Conservation (phyloP, 257 asterid genomes). For the Primulina tabacum region DNA sequence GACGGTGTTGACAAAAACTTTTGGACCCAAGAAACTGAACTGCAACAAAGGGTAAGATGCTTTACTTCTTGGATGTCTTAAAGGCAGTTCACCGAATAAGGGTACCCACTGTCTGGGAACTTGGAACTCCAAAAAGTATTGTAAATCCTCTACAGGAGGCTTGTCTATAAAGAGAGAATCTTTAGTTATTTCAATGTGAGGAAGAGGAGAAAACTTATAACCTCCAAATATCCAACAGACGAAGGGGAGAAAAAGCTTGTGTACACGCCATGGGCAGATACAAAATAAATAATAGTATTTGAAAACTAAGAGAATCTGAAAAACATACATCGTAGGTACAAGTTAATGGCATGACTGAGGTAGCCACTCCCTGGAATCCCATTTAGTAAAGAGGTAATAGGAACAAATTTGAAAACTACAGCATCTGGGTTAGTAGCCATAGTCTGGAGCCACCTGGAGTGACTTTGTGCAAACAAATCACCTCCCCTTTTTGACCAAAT, state of each 20-base stretch:
- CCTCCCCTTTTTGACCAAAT: slow-evolving; percentile 99
- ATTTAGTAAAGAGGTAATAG: slow-evolving; percentile 85
- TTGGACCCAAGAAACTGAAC: slow-evolving; percentile 80
- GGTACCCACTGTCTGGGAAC: slow-evolving; percentile 98
- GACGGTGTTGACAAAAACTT: slow-evolving; percentile 60
- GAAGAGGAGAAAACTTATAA: no score
- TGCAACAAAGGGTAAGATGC: slow-evolving; percentile 70
- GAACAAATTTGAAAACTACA: slow-evolving; percentile 80
- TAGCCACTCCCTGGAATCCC: slow-evolving; percentile 99
- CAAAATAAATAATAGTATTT: slow-evolving; percentile 10
- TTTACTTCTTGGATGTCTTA: slow-evolving; percentile 82
- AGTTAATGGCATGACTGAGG: slow-evolving; percentile 96
- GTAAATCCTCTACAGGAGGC: slow-evolving; percentile 84
- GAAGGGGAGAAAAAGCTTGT: not conserved
- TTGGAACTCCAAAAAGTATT: slow-evolving; percentile 90
- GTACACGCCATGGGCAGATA: not conserved
- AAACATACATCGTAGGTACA: slow-evolving; percentile 80
- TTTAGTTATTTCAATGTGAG: not conserved
- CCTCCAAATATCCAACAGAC: not conserved
- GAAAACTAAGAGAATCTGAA: slow-evolving; percentile 20
- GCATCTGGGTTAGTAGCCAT: slow-evolving; percentile 91
- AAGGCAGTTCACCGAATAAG: slow-evolving; percentile 85
- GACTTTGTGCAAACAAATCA: slow-evolving; percentile 93
- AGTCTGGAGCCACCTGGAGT: slow-evolving; percentile 97
- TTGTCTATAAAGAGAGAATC: slow-evolving; percentile 53